These are phyloP conservation scores for Penicillium sp. DNA, from an alignment of 2,329 filamentous ascomycete genomes.

Conservation along the genomic window DNA sequence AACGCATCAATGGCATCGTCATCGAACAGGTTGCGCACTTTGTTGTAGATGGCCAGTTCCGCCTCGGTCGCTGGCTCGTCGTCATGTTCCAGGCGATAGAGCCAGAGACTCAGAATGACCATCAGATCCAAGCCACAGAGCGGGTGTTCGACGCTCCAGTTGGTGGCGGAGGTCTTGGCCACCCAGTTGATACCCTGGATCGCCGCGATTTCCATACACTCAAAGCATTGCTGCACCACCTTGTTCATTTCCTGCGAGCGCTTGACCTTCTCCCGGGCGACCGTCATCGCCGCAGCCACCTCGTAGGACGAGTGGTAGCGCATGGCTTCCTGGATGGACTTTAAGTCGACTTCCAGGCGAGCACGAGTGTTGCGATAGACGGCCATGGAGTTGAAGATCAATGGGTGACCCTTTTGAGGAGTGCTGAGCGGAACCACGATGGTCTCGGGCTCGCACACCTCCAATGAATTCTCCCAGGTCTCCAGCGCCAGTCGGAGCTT, in stretches of 20 bases:
- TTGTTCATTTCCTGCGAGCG: slow-evolving; percentile 97
- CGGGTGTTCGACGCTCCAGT: slow-evolving; percentile 98
- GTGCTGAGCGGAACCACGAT: slow-evolving; percentile 85
- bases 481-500: slow-evolving; percentile 91
- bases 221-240: slow-evolving; percentile 95
- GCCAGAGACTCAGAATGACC: slow-evolving; percentile 95
- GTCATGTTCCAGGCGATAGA: slow-evolving; percentile 98
- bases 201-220: slow-evolving; percentile 94
- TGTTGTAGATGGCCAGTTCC: slow-evolving; percentile 47
- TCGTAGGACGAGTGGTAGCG: slow-evolving; percentile 97
- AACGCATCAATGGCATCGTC: slow-evolving; percentile 81
- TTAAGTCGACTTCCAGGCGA: slow-evolving; percentile 88
- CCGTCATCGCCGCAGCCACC: slow-evolving; percentile 93
- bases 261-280: slow-evolving; percentile 87
- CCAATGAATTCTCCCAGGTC: slow-evolving; percentile 97
- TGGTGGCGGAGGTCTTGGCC: slow-evolving; percentile 92
- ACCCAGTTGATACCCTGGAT: slow-evolving; percentile 95
- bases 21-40: slow-evolving; percentile 76
- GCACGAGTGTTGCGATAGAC: slow-evolving; percentile 92
- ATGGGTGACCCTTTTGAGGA: slow-evolving; percentile 88
- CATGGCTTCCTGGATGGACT: slow-evolving; percentile 90
- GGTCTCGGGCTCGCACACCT: slow-evolving; percentile 84
- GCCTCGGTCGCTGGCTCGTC: slow-evolving; percentile 61
- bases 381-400: slow-evolving; percentile 97
- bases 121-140: slow-evolving; percentile 95